Conservation (phyloP, 192 early-diverging fungal genomes). For the Entomortierella beljakovae region DNA sequence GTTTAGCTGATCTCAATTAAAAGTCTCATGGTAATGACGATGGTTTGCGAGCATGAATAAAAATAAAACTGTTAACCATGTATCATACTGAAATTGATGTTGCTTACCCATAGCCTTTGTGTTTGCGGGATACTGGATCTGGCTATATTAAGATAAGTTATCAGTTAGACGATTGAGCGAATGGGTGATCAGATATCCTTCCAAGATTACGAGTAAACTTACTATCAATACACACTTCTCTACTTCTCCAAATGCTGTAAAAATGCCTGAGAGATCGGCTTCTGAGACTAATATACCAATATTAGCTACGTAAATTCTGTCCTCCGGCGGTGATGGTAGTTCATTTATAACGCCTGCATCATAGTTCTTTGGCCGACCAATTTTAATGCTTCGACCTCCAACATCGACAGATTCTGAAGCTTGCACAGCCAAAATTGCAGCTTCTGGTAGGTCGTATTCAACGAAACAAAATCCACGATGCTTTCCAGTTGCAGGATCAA, state of each 20-base stretch:
- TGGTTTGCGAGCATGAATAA: background rate
- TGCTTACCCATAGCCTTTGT: constrained; percentile 84
- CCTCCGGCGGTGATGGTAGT: constrained; percentile 69
- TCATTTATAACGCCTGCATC: constrained; percentile 67
- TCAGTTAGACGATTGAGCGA: background rate
- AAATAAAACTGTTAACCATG: background rate
- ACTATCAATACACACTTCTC: constrained; percentile 76
- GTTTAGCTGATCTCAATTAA: background rate
- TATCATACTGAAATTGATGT: background rate
- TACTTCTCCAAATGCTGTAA: constrained; percentile 87
- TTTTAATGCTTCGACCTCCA: constrained; percentile 83
- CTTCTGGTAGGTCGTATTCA: constrained; percentile 89
- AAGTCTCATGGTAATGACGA: background rate
- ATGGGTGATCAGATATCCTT: too few relatives aligned
- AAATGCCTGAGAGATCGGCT: constrained; percentile 78
- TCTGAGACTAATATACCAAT: constrained; percentile 83
- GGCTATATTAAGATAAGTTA: constrained; percentile 57
- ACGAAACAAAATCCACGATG: constrained; percentile 95
- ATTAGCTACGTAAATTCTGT: constrained; percentile 88
- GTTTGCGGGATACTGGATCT: constrained; percentile 74
- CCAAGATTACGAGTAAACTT: constrained; percentile 9
- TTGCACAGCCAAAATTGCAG: constrained; percentile 83
- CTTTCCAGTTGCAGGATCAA: constrained; percentile 78
- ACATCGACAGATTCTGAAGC: constrained; percentile 85
- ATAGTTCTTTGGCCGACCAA: constrained; percentile 90